phyloP scores from a whole-genome alignment of 1,139 yeast genomes.

The Taiozyma onychis region DNA sequence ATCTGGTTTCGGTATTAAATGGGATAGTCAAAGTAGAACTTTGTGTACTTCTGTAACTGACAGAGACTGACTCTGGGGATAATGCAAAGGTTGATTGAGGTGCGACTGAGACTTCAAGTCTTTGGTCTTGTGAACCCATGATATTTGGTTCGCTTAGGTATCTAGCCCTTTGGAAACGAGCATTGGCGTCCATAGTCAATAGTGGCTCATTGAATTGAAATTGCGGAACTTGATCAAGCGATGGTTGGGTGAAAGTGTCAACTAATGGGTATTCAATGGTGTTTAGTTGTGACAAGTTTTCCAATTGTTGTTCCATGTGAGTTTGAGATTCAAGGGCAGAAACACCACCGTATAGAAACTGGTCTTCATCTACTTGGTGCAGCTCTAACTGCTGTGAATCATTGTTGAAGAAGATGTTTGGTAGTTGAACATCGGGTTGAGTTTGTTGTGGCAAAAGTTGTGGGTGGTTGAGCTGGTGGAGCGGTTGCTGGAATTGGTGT shows the following conservation, averaged over 20 bases:
- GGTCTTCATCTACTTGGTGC: neutral
- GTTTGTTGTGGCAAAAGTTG: conserved; percentile 1
- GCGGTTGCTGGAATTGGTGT: neutral
- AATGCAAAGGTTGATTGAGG: conserved; percentile 12
- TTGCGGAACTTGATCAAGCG: neutral
- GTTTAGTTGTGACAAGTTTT: neutral
- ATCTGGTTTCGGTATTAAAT: conserved; percentile 1
- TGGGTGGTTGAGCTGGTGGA: neutral
- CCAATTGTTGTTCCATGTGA: neutral
- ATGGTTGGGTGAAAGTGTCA: conserved; percentile 7
- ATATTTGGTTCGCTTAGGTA: conserved; percentile 13
- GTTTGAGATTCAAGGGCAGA: neutral
- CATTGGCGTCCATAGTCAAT: neutral
- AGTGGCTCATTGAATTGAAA: neutral
- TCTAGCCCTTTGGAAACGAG: conserved; percentile 9
- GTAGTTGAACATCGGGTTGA: neutral
- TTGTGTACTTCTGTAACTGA: conserved; percentile 3
- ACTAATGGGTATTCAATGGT: conserved; percentile 5
- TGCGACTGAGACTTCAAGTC: neutral
- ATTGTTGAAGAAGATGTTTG: neutral
- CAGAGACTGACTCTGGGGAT: conserved; percentile 13
- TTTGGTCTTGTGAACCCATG: conserved; percentile 1
- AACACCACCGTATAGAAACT: neutral
- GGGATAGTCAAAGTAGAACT: conserved; percentile 6
- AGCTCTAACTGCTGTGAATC: neutral